Evolutionary conservation across 257 asterid species (phyloP), one percentile per base, ranked within the genome.

Genomic region (Solanum lycopersicoides): DNA sequence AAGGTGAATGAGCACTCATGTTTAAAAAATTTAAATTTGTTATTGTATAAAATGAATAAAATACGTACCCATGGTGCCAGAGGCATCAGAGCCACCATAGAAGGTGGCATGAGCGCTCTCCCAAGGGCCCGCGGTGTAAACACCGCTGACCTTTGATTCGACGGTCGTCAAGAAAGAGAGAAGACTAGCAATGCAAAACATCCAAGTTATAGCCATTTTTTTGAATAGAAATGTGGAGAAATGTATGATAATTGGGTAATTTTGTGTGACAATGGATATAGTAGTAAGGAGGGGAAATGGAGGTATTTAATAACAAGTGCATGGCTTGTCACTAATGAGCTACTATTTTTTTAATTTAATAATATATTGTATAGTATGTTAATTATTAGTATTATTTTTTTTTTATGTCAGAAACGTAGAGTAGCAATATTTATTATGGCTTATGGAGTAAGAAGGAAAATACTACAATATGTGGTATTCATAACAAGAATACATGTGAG

Each of bases 11-110:
- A 53, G 3, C 7, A 53, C 3, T 53, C 0, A 53, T 53, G 2
- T 53, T 53, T 7, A 53, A 7, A 53, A 0, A 0, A 2, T 18
- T 53, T 53, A n/a, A 18, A 18, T 53, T 53, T 0, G 11, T 53
- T 7, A 18, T 2, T 3, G 4, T 53, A 53, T 53, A 53, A 53
- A 53, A 53, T 2, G n/a, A 53, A 53, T 53, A 53, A 53, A 20
- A 53, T 56, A 56, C 65, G 13, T 90, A 94, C 97, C 97, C 97
- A 94, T 94, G 6, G 95, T 94, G 9, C 95, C 95, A 34, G 97
- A 93, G 82, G 95, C 97, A 32, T 94, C 97, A 42, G 92, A 89
- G 56, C 94, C 96, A 2, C 97, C 97, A 73, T 94, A 94, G 86
- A 94, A 94, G 0, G 97, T 94, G 56, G 97, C 96, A 85, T 93